Base-by-base conservation (phyloP, 768 basidiomycete species). In the Mycena rosella region DNA sequence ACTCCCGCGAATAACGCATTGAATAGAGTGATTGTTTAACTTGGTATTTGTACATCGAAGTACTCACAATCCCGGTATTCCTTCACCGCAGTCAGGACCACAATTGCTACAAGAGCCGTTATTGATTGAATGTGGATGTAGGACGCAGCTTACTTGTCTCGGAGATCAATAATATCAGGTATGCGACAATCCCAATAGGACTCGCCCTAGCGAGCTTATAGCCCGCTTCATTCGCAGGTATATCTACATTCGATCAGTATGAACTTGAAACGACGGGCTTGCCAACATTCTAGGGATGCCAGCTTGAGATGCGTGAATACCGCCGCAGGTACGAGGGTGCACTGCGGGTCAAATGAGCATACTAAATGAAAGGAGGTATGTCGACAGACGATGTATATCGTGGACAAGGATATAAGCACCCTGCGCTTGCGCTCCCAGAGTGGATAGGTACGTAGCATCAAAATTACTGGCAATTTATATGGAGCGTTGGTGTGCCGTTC, bases 381-480 rank as follows among this genome's bases (percentile, higher is more conserved):
- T 15, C 11, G 30, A 59, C 77, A 48, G 45, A 75, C 77, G 14
- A 63, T 22, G n/a, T 72, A 67, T 27, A 80, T 71, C 24, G 77
- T 48, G n/a, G 65, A 75, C 7, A 83, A 73, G 27, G 74, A 74
- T n/a, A 79, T 61, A 13, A 79, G 65, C n/a, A 83, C 75, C 6
- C 74, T 57, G 13, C 78, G 80, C 57, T 72, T 78, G 22, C 82
- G 73, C 63, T 80, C 80, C 81, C 81, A 85, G 26, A 85, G 76
- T 6, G 83, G 83, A 56, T 82, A 82, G 6, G 83, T 84, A 5
- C 83, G 82, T 14, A 84, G 60, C 69, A 82, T 76, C 15, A 84
- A 74, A 24, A 84, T 81, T 3, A 73, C 80, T 51, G 24, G 7
- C 24, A 14, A 26, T 48, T 7, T 27, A 27, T 30, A 40, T 40